Conservation (phyloP, 352 stramenopile genomes). For the Globisporangium nunn region DNA sequence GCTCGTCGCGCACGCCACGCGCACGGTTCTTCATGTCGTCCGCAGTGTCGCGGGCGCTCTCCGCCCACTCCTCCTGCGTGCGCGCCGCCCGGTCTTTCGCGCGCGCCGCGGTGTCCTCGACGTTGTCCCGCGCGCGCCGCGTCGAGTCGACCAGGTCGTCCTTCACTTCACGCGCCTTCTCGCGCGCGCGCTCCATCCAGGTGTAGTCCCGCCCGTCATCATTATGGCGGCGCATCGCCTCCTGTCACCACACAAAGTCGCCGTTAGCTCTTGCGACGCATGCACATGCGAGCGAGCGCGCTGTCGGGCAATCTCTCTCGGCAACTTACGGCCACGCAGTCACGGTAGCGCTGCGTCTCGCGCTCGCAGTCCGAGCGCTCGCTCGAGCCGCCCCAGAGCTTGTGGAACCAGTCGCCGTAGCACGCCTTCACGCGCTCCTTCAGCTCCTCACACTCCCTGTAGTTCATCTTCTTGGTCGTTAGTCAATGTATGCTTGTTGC, state of each 20-base stretch:
- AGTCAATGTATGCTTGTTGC: too few relatives aligned
- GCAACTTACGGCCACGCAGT: conserved; percentile 51
- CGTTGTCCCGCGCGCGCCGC: conserved; percentile 26
- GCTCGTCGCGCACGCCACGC: conserved; percentile 24
- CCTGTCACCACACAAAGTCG: conserved; percentile 15
- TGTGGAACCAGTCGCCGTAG: conserved; percentile 80
- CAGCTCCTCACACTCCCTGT: conserved; percentile 62
- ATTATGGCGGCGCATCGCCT: conserved; percentile 36
- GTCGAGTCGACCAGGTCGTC: conserved; percentile 47
- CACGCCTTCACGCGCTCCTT: conserved; percentile 77
- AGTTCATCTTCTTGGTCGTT: conserved; percentile 14
- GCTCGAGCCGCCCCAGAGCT: conserved; percentile 59
- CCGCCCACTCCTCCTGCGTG: conserved; percentile 19
- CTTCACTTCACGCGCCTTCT: conserved; percentile 21
- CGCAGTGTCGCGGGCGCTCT: conserved; percentile 19
- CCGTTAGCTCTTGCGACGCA: neutral
- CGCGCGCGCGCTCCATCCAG: conserved; percentile 53
- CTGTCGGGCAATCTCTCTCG: neutral
- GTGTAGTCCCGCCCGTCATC: conserved; percentile 21
- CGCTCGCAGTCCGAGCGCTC: conserved; percentile 58
- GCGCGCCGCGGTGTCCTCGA: conserved; percentile 43
- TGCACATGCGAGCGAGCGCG: too few relatives aligned
- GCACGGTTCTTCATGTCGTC: conserved; percentile 16
- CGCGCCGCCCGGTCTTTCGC: conserved; percentile 19
- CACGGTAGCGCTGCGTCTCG: conserved; percentile 61